Evolutionary conservation across 768 basidiomycete species (phyloP), one percentile per base, ranked within the genome.

Genomic region (Boletus reticuloceps): DNA sequence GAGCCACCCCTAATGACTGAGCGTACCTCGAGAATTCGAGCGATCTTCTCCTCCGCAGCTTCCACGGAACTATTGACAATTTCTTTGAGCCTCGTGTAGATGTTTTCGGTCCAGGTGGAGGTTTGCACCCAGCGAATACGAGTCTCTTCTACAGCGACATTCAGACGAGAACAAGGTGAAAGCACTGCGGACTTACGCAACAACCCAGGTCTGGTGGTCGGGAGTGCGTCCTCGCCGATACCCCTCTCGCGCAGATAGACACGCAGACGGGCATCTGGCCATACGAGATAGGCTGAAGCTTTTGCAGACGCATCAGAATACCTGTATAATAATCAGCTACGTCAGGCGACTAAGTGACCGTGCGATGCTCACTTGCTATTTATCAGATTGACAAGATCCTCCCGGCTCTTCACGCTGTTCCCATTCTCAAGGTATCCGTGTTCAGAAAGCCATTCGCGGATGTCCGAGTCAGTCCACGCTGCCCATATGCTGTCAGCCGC

Each of bases 261-360:
- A 44, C 94, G 86, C 27, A 98, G 83, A 32, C 95, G 82, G 4
- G 94, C 91, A 65, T 98, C 95, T 13, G 92, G 91, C 96, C 96
- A 98, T 11, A 81, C 79, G 47, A 95, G 76, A 72, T 96, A 97
- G 3, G 83, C 74, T 3, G 85, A 77, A 2, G 79, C 78, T 36
- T 75, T 72, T 6, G 62, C 49, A n/a, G 67, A 65, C 47, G 69
- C 67, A 49, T 85, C 81, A 51, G 76, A 77, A 64, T 83, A 85
- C 67, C 83, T 90, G 6, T n/a, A 60, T n/a, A 34, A 29, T 17
- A 25, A 45, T 65, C 43, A 44, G 39, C 8, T 13, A 25, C 4
- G 16, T 10, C 14, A 32, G 29, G 5, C 2, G 29, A 19, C 4
- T 2, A 19, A 12, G 1, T n/a, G 22, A n/a, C 11, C 2, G 6